These are phyloP conservation scores for Xylariaceae sp. DNA, from an alignment of 2,329 filamentous ascomycete genomes.

Conservation along the genomic window DNA sequence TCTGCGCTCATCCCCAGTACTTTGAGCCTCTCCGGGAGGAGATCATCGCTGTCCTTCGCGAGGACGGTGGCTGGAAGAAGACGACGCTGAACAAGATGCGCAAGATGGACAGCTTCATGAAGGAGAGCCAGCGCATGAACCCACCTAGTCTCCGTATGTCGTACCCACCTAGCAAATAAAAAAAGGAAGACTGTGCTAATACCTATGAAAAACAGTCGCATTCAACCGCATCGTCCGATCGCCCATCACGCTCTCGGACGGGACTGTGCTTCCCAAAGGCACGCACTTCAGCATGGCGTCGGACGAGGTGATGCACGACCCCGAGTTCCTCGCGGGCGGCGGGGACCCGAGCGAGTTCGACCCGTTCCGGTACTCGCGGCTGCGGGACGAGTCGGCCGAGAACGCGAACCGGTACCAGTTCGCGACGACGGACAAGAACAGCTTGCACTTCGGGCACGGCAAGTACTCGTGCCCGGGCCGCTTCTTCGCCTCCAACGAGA, in stretches of 20 bases:
- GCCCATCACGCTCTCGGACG: too few species aligned
- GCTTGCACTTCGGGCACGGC: conserved; percentile 34
- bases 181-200: conserved; percentile 3
- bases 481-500: conserved; percentile 27
- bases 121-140: conserved; percentile 11
- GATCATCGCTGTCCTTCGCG: conserved; percentile 8
- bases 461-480: conserved; percentile 31
- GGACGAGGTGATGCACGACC: conserved; percentile 1
- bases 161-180: conserved; percentile 8
- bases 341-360: background rate
- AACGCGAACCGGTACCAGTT: conserved; percentile 2
- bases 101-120: conserved; percentile 13
- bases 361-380: conserved; percentile 1
- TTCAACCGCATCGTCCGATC: too few species aligned
- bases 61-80: conserved; percentile 4
- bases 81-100: conserved; percentile 8
- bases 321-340: background rate
- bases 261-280: background rate
- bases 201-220: too few species aligned
- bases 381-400: background rate
- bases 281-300: background rate
- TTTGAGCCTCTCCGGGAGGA: conserved; percentile 2
- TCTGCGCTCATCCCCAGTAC: conserved; percentile 2
- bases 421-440: conserved; percentile 25
- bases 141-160: too few species aligned